These are phyloP conservation scores for Adenanthera pavonina DNA, from an alignment of 306 rosid species.

Conservation along the genomic window DNA sequence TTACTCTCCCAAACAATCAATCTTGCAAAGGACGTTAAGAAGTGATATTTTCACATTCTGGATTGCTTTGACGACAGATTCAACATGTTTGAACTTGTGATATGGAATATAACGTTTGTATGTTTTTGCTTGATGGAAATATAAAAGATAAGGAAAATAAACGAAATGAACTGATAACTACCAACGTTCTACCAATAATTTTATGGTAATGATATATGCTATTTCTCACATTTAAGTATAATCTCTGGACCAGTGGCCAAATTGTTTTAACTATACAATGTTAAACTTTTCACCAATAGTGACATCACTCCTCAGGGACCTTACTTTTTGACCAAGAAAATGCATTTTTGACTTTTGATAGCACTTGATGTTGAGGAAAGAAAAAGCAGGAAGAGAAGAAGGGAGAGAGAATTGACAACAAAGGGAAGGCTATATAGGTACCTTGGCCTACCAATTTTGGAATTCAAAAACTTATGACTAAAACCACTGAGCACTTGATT, in stretches of 20 bases:
- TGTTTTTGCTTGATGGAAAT: conserved; percentile 7
- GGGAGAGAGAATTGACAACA: background rate
- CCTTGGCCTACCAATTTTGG: conserved; percentile 12
- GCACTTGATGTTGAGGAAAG: conserved; percentile 4
- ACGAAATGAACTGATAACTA: conserved; percentile 19
- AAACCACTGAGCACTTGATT: no score
- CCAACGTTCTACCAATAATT: conserved; percentile 13
- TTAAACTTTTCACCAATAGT: background rate
- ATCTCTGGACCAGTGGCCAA: background rate
- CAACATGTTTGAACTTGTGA: conserved; percentile 21
- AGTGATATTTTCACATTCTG: conserved; percentile 23
- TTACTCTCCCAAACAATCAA: conserved; percentile 14
- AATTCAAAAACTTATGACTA: conserved; percentile 1
- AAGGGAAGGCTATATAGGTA: conserved; percentile 8
- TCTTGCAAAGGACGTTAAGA: conserved; percentile 21
- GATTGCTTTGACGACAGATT: background rate
- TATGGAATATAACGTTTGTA: background rate
- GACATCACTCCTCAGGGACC: conserved; percentile 14
- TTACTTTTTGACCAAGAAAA: conserved; percentile 22
- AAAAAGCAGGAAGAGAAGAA: conserved; percentile 19
- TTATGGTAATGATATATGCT: conserved; percentile 1
- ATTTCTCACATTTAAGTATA: background rate
- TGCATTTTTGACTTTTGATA: background rate
- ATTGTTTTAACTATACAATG: background rate
- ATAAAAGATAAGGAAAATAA: background rate